phyloP scores from a whole-genome alignment of 2,329 filamentous ascomycete species.

The Fusarium dimerum region DNA sequence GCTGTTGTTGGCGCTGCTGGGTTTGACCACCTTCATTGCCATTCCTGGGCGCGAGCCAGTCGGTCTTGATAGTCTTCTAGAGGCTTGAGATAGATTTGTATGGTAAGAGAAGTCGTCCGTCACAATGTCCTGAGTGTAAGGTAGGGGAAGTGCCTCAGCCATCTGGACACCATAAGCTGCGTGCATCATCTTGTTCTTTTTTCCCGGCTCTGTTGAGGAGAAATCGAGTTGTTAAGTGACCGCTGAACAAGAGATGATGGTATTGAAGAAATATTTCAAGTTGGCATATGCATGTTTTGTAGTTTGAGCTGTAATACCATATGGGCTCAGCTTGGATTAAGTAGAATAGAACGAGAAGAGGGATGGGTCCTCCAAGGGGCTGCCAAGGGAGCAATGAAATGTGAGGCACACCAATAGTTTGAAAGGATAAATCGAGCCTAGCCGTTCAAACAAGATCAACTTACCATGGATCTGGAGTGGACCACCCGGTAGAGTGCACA shows the following conservation, averaged over 20 bases:
- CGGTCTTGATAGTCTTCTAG: conserved; percentile 51
- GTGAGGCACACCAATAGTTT: conserved; percentile 36
- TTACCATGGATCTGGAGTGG: conserved; percentile 41
- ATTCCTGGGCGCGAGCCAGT: conserved; percentile 51
- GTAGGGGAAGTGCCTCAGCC: conserved; percentile 27
- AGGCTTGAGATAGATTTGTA: conserved; percentile 47
- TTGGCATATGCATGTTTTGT: background rate
- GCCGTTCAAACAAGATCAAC: conserved; percentile 37
- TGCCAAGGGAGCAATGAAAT: conserved; percentile 36
- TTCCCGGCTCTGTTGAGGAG: background rate
- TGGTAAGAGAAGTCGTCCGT: conserved; percentile 56
- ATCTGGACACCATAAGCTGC: conserved; percentile 27
- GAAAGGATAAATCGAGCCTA: conserved; percentile 40
- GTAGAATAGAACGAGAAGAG: conserved; percentile 29
- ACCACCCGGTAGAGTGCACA: conserved; percentile 28
- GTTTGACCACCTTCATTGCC: conserved; percentile 64
- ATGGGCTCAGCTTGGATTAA: conserved; percentile 32
- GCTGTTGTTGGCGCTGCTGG: conserved; percentile 68
- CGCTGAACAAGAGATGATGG: background rate
- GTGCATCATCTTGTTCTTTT: conserved; percentile 34
- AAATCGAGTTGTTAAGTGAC: background rate
- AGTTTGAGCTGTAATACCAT: background rate
- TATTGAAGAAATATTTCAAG: conserved; percentile 1
- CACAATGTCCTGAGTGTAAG: conserved; percentile 40
- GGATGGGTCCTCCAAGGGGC: conserved; percentile 21